phyloP scores from a whole-genome alignment of 495 filamentous ascomycete genomes.

The Margaritispora aquatica region DNA sequence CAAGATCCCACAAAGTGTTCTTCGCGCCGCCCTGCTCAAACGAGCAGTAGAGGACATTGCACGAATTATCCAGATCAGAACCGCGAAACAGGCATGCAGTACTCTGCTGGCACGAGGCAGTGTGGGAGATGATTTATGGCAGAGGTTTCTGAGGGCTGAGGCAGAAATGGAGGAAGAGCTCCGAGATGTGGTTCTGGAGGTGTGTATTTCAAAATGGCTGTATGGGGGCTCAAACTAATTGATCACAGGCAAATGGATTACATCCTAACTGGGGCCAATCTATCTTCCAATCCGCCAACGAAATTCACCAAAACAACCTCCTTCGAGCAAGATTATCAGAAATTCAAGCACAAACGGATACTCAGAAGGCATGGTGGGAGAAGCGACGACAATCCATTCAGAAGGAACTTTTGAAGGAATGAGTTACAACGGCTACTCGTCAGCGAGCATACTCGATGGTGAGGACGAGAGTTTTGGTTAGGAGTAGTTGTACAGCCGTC shows the following conservation, averaged over 20 bases:
- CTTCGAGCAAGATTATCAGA: constrained; percentile 55
- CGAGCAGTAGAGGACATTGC: constrained; percentile 88
- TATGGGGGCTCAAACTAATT: constrained; percentile 6
- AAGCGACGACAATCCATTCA: constrained; percentile 65
- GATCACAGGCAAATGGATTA: constrained; percentile 73
- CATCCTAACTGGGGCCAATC: constrained; percentile 79
- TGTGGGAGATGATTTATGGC: constrained; percentile 95
- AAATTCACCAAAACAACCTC: constrained; percentile 65
- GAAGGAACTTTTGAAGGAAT: constrained; percentile 80
- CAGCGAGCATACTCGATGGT: constrained; percentile 39
- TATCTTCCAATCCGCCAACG: constrained; percentile 92
- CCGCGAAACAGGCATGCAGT: constrained; percentile 77
- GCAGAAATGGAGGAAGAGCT: constrained; percentile 97
- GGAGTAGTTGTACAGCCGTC: constrained; percentile 53
- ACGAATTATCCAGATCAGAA: constrained; percentile 78
- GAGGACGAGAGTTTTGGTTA: constrained; percentile 87
- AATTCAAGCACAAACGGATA: constrained; percentile 57
- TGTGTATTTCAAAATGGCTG: constrained; percentile 33
- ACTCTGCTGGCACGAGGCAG: constrained; percentile 80
- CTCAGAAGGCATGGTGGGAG: constrained; percentile 89
- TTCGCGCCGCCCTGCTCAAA: constrained; percentile 85
- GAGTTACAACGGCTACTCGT: constrained; percentile 39
- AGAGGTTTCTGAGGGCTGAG: constrained; percentile 83
- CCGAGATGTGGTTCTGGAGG: constrained; percentile 88
- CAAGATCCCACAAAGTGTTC: constrained; percentile 73